A percentile compares a stretch with the other conserved stretches of the same genome.
phyloP scores from a whole-genome alignment of 805 yeast species.

The Wickerhamomyces bisporus region DNA sequence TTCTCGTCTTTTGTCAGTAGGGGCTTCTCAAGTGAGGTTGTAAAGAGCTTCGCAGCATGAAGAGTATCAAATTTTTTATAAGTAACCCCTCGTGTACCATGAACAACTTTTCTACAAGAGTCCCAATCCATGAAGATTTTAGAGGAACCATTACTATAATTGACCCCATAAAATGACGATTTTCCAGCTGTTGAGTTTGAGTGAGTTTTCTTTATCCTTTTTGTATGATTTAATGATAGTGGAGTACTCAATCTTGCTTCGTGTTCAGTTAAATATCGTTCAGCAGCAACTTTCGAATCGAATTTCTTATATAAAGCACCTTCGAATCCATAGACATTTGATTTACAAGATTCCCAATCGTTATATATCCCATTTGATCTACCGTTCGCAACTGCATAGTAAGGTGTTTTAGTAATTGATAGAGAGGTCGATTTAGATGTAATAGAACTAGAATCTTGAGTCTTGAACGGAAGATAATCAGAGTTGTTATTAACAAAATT shows the following conservation, averaged over 20 bases:
- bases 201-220: not conserved
- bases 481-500: too few species aligned
- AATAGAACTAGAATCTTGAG: too few species aligned
- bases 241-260: not conserved
- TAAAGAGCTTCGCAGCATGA: constrained; percentile 11
- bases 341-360: constrained; percentile 51
- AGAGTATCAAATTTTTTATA: constrained; percentile 36
- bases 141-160: constrained; percentile 23
- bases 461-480: too few species aligned
- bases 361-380: constrained; percentile 47
- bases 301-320: constrained; percentile 46
- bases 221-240: too few species aligned
- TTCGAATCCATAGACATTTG: constrained; percentile 45
- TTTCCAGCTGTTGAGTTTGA: constrained; percentile 7
- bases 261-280: constrained; percentile 26
- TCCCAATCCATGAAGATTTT: constrained; percentile 28
- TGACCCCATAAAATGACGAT: constrained; percentile 26
- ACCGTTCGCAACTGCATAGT: constrained; percentile 50
- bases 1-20: constrained; percentile 2
- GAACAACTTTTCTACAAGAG: constrained; percentile 26
- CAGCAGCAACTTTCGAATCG: constrained; percentile 41
- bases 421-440: too few species aligned
- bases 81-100: constrained; percentile 32
- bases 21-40: not conserved
- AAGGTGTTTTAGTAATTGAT: too few species aligned